phyloP scores from a whole-genome alignment of 441 rosid species.

The Populus tomentosa region DNA sequence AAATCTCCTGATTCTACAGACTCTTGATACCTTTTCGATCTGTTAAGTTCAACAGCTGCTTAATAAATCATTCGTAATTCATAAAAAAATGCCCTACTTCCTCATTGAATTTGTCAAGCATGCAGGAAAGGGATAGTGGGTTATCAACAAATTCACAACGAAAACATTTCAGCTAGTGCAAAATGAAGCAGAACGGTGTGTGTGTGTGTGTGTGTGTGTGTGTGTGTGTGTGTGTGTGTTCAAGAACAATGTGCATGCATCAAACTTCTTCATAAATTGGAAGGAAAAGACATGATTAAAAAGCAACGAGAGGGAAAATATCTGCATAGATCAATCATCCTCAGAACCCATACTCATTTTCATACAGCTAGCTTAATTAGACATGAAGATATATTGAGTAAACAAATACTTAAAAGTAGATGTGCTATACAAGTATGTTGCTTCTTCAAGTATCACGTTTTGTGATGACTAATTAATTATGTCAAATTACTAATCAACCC shows the following conservation, averaged over 20 bases:
- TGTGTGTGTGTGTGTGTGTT: background rate
- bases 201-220: accelerated
- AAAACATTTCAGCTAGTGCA: background rate
- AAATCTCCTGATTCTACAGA: background rate
- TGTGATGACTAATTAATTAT: background rate
- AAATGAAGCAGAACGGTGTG: background rate
- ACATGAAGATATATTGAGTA: background rate
- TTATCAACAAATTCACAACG: background rate
- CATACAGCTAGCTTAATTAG: background rate
- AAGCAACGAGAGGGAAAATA: background rate
- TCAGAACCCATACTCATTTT: background rate
- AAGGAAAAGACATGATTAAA: background rate
- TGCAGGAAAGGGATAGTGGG: background rate
- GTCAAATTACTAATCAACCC: background rate
- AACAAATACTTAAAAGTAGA: too few relatives aligned
- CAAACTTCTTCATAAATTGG: background rate
- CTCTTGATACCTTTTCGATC: background rate
- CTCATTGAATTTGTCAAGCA: too few relatives aligned
- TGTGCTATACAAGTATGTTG: background rate
- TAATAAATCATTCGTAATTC: background rate
- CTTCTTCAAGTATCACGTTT: background rate
- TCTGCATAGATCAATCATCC: background rate
- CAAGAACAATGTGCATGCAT: background rate
- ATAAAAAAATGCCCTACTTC: too few relatives aligned
- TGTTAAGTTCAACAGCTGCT: background rate